phyloP scores from a whole-genome alignment of 306 rosid genomes.

The Castanea mollissima region DNA sequence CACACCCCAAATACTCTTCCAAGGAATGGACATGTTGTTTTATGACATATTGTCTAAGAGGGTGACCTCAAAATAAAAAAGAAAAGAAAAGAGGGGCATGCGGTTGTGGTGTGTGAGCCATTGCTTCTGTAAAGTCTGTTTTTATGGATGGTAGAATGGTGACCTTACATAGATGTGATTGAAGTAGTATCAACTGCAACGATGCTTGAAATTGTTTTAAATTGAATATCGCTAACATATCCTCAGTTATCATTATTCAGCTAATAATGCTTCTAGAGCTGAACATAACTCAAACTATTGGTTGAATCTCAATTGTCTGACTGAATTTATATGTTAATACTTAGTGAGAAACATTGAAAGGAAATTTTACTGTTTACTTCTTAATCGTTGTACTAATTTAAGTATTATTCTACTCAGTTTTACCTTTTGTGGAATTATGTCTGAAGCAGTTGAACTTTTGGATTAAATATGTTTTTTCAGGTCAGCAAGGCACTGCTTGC shows the following conservation, averaged over 20 bases:
- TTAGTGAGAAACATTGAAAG: not conserved
- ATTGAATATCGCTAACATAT: not conserved
- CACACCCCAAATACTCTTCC: too few species aligned
- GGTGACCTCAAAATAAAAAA: not conserved
- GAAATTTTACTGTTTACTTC: not conserved
- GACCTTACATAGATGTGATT: not conserved
- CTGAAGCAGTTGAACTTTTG: conserved; percentile 14
- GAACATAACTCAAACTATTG: conserved; percentile 3
- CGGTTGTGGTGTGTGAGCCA: not conserved
- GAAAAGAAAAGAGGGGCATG: not conserved
- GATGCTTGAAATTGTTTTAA: not conserved
- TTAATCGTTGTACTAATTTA: not conserved
- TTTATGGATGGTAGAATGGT: not conserved
- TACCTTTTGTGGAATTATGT: not conserved
- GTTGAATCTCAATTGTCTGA: conserved; percentile 2
- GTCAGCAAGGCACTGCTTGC: conserved; percentile 87
- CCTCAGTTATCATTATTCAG: conserved; percentile 3
- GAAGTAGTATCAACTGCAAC: not conserved
- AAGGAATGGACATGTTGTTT: not conserved
- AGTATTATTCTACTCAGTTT: not conserved
- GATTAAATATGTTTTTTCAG: conserved; percentile 41
- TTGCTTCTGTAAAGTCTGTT: not conserved
- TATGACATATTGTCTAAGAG: not conserved
- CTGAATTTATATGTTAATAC: not conserved
- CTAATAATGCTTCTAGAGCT: not conserved